These are phyloP conservation scores for Alternaria sp. DNA, from an alignment of 2,329 filamentous ascomycete genomes.

Conservation along the genomic window DNA sequence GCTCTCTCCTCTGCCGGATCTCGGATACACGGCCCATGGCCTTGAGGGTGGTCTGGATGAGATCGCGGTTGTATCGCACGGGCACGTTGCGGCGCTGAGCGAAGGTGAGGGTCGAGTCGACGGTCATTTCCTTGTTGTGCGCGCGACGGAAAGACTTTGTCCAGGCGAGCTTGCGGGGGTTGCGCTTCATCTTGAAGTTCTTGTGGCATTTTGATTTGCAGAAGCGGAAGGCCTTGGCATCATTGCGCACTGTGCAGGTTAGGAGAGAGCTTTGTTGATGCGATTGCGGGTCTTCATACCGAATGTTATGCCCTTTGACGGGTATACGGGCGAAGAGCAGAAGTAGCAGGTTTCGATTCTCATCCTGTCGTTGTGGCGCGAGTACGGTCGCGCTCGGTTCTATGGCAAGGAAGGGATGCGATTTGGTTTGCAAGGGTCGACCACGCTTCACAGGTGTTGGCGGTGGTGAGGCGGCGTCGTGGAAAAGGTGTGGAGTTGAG, in stretches of 20 bases:
- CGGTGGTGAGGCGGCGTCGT: conserved; percentile 4
- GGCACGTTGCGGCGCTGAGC: conserved; percentile 92
- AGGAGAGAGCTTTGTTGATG: background rate
- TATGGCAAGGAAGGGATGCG: background rate
- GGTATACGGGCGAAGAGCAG: conserved; percentile 68
- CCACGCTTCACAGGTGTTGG: conserved; percentile 1
- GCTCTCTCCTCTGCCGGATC: conserved; percentile 83
- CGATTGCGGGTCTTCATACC: conserved; percentile 48
- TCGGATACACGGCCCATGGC: conserved; percentile 92
- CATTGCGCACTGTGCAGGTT: conserved; percentile 47
- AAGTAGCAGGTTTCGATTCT: conserved; percentile 62
- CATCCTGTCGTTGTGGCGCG: conserved; percentile 32
- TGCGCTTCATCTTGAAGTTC: conserved; percentile 96
- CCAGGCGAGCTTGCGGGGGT: conserved; percentile 64
- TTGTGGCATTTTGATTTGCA: conserved; percentile 68
- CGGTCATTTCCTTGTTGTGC: conserved; percentile 72
- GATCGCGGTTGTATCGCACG: conserved; percentile 92
- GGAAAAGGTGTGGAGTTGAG: conserved; percentile 18
- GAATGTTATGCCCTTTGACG: conserved; percentile 65
- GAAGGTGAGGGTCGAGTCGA: conserved; percentile 93
- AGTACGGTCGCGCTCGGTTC: conserved; percentile 4
- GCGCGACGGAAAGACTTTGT: conserved; percentile 48
- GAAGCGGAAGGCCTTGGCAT: conserved; percentile 72
- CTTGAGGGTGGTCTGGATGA: conserved; percentile 84
- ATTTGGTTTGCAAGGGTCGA: background rate